Evolutionary conservation across 495 filamentous ascomycete species (phyloP).

Genomic region (Daldinia loculata): DNA sequence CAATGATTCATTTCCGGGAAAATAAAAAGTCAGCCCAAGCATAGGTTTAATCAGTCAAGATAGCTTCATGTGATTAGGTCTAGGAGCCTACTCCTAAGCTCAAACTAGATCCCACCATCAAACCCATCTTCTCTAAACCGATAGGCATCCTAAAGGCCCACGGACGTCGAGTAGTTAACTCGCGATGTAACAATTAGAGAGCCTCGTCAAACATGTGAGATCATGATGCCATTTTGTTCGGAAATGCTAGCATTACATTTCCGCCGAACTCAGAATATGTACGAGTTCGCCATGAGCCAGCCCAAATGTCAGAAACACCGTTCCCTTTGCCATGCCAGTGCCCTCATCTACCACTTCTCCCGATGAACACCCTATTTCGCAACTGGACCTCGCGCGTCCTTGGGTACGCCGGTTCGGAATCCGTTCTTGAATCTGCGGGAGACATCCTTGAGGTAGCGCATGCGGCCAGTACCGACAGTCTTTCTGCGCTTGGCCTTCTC

Average conservation of each 20-base stretch:
- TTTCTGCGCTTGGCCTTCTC: constrained; percentile 99
- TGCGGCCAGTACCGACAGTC: constrained; percentile 95
- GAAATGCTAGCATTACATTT: constrained; percentile 44
- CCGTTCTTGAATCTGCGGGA: constrained; percentile 93
- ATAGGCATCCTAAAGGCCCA: background rate
- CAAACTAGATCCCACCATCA: background rate
- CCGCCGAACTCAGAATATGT: constrained; percentile 37
- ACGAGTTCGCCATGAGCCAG: constrained; percentile 45
- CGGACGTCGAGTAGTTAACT: background rate
- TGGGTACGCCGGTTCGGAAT: constrained; percentile 89
- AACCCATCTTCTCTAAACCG: background rate
- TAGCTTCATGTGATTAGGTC: background rate
- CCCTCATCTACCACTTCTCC: constrained; percentile 41
- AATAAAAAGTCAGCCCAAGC: background rate
- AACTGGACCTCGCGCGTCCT: constrained; percentile 76
- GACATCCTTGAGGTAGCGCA: constrained; percentile 89
- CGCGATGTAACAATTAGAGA: constrained; percentile 2
- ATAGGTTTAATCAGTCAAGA: background rate
- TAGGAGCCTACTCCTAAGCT: background rate
- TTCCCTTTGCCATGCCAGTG: constrained; percentile 46
- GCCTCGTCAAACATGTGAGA: constrained; percentile 38
- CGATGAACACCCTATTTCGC: constrained; percentile 44
- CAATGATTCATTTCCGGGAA: background rate
- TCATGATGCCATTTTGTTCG: constrained; percentile 47
- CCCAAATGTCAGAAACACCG: constrained; percentile 50